A percentile compares a stretch with the other conserved stretches of the same genome.
phyloP scores from a whole-genome alignment of 192 early-diverging fungal species.

The Ambispora gerdemannii region DNA sequence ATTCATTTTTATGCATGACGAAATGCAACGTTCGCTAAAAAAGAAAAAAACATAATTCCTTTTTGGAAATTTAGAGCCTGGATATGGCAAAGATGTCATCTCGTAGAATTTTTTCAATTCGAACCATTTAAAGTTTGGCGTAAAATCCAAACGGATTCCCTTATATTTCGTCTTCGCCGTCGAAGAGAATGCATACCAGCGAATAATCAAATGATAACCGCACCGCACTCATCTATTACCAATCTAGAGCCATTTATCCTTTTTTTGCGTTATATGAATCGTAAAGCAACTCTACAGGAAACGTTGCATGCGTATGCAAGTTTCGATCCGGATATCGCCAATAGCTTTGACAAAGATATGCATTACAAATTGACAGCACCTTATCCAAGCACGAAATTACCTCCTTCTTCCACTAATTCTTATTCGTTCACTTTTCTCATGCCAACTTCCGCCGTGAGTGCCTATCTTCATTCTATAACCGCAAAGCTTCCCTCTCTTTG shows the following conservation, averaged over 20 bases:
- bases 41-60: not conserved
- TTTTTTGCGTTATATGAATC: conserved; percentile 47
- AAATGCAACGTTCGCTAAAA: too few species aligned
- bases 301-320: conserved; percentile 42
- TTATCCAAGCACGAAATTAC: not conserved
- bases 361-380: conserved; percentile 33
- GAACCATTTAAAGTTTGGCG: conserved; percentile 60
- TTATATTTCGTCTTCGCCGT: conserved; percentile 52
- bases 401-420: conserved; percentile 10
- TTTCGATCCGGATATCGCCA: conserved; percentile 17
- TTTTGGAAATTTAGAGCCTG: conserved; percentile 39
- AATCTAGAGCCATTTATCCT: conserved; percentile 24
- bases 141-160: conserved; percentile 59
- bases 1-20: not conserved
- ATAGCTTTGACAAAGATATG: conserved; percentile 26
- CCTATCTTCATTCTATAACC: conserved; percentile 37
- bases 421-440: conserved; percentile 49
- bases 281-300: conserved; percentile 37
- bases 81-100: conserved; percentile 50
- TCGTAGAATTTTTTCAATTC: conserved; percentile 55
- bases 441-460: conserved; percentile 44
- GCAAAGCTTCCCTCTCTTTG: conserved; percentile 44
- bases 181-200: conserved; percentile 22
- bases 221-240: not conserved
- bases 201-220: not conserved